Conservation (phyloP, 208 protist genomes). For the Naegleria fowleri region DNA sequence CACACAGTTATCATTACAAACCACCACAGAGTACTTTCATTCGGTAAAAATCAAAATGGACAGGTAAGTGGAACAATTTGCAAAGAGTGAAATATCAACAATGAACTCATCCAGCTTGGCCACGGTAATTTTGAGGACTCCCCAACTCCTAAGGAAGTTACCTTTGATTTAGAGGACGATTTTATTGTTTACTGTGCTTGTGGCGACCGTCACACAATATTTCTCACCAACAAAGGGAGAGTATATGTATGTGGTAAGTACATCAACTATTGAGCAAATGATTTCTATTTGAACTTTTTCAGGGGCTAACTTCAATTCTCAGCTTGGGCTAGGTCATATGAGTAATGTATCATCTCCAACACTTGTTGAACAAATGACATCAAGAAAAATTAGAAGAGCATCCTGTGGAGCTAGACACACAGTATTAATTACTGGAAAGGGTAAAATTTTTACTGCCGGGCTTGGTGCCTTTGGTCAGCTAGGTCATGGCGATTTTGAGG, state of each 20-base stretch:
- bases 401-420: constrained; percentile 9
- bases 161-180: not conserved
- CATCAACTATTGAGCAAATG: no score
- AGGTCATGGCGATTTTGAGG: not conserved
- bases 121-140: not conserved
- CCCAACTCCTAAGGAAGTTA: not conserved
- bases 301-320: not conserved
- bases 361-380: not conserved
- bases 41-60: constrained; percentile 22
- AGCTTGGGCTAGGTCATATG: not conserved
- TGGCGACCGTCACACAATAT: not conserved
- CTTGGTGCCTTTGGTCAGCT: not conserved
- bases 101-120: no score
- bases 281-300: no score
- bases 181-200: not conserved
- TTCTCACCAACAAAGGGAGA: not conserved
- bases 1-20: constrained; percentile 8
- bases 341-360: not conserved
- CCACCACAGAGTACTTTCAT: no score
- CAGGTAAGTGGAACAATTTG: not conserved
- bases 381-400: not conserved
- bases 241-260: not conserved
- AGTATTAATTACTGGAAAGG: not conserved
- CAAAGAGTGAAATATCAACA: no score
- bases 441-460: not conserved